Evolutionary conservation across 345 rosid genomes (phyloP).

Genomic region (Arabidopsis thaliana): DNA sequence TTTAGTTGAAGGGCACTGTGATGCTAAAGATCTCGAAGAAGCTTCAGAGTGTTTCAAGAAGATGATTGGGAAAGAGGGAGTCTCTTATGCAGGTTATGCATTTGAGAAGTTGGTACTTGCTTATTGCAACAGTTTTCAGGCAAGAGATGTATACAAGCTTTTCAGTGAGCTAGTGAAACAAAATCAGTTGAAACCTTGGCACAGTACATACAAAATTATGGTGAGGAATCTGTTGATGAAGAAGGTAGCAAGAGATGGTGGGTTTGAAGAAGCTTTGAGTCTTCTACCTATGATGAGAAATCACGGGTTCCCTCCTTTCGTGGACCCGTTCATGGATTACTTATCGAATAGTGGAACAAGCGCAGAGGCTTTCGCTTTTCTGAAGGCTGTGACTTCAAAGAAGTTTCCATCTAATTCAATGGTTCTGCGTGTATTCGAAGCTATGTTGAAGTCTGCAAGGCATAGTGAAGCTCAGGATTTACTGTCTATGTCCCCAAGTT

Average conservation of each 20-base stretch:
- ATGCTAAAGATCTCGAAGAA: conserved; percentile 67
- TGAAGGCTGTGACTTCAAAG: conserved; percentile 67
- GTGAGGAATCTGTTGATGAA: conserved; percentile 62
- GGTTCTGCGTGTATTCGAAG: conserved; percentile 66
- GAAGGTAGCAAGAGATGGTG: conserved; percentile 66
- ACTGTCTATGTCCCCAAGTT: conserved; percentile 65
- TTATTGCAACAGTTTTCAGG: conserved; percentile 65
- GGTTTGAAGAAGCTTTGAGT: conserved; percentile 68
- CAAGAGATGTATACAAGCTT: conserved; percentile 67
- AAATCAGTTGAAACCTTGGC: conserved; percentile 63
- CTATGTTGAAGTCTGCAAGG: conserved; percentile 68
- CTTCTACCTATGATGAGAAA: conserved; percentile 69
- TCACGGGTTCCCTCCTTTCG: conserved; percentile 76
- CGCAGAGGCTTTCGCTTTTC: conserved; percentile 63
- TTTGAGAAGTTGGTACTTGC: conserved; percentile 68
- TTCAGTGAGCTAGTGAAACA: conserved; percentile 49
- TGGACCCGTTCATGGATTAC: conserved; percentile 69
- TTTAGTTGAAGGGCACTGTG: conserved; percentile 74
- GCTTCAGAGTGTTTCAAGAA: conserved; percentile 64
- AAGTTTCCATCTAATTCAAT: conserved; percentile 76
- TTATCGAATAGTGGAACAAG: conserved; percentile 70
- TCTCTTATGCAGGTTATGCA: conserved; percentile 53
- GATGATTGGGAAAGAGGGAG: conserved; percentile 64
- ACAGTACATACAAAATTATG: conserved; percentile 67
- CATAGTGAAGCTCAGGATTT: conserved; percentile 73